Evolutionary conservation across 164 flowering plant species (phyloP), one percentile per base, ranked within the genome.

Genomic region (Vitis amurensis): DNA sequence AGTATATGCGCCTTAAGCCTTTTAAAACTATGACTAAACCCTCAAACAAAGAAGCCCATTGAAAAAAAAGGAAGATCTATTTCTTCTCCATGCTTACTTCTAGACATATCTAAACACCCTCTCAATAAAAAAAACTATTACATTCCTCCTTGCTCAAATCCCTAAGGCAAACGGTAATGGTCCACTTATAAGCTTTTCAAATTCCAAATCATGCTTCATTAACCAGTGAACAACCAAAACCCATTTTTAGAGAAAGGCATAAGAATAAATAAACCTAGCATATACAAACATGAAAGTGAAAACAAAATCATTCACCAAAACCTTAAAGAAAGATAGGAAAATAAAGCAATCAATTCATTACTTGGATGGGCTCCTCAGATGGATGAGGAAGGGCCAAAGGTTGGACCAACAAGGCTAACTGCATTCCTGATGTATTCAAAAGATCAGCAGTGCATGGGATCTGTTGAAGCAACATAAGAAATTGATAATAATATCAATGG

Each of bases 311-410:
- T 52, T 12, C 17, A 30, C 5, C 12, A 63, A 4, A 47, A 30
- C 11, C 4, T 8, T 12, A 29, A 17, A 44, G 2, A 63, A 63
- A n/a, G 48, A 27, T 16, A 12, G 3, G 47, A 56, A n/a, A 65
- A 50, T 29, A 30, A 71, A 67, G 10, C 50, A 47, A 68, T 16
- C 13, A 50, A 2, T 31, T 23, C 23, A 70, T 79, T 86, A 93
- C 99, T 79, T 96, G 99, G 71, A 93, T 84, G 23, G 97, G 95
- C 68, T 96, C 98, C 82, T 96, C 99, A 30, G 97, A 92, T 61
- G 98, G 97, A 80, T 96, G 98, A 63, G 94, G 97, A 77, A 96
- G 89, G 59, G 98, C 97, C 80, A 96, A 78, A 50, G 99, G 99
- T 73, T 96, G 98, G 63, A 93, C 97, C 83, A 91, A 71, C 84